Evolutionary conservation across 2,329 filamentous ascomycete genomes (phyloP), one percentile per base, ranked within the genome.

Genomic region (Colletotrichum liriopes): DNA sequence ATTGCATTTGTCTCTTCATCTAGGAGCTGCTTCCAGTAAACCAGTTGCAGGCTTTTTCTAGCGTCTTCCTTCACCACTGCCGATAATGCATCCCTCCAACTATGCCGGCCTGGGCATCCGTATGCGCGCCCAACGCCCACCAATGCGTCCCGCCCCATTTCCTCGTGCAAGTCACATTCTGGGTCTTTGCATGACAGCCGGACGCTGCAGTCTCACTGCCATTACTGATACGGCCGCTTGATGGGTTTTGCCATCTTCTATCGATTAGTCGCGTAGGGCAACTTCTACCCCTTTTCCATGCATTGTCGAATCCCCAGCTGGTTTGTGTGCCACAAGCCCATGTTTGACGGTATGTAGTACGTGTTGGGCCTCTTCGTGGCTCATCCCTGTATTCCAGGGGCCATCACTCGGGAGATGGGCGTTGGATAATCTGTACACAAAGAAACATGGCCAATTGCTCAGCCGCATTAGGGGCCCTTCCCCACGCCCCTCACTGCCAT

Each of bases 31-130:
- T 51, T 16, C 37, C 29, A 16, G 49, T 20, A 43, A 64, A 43
- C 49, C n/a, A 23, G 14, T 23, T 29, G 32, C 20, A 41, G 20
- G 55, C 43, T 43, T 11, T n/a, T 37, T 16, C 64, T 61, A 35
- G 65, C 56, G 65, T 67, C 45, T 54, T 54, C 29, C 29, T 54
- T 54, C 47, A 62, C 56, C 55, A 62, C 35, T 54, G 47, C 65
- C 56, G 65, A 23, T 16, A 8, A 29, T 47, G 39, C 39, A 29
- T 26, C 23, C 39, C 26, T 9, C 12, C 12, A 58, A 14, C n/a
- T n/a, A 39, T 39, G 54, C 55, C 55, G 65, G 65, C 45, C 52
- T 18, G 26, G 26, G n/a, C 51, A 18, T 54, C 41, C 64, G 54
- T 29, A 9, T 49, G 35, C 37, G 18, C 54, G n/a, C 55, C 14